Evolutionary conservation across 176 grass and related monocot species (phyloP).

Genomic region (Avena eriantha): DNA sequence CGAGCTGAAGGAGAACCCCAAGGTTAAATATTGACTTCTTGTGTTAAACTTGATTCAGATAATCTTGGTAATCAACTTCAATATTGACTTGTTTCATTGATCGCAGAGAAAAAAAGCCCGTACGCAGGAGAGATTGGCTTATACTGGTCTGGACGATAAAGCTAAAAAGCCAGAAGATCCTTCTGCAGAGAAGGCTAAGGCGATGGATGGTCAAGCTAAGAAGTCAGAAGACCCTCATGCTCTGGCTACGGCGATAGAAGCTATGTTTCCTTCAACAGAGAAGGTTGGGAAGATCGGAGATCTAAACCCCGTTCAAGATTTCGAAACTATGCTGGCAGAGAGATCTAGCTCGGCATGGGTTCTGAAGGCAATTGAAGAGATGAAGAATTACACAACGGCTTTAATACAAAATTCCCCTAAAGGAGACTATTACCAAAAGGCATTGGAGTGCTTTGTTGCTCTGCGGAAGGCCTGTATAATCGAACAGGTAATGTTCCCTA

Average conservation of each 20-base stretch:
- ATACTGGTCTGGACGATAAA: constrained; percentile 48
- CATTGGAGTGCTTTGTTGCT: constrained; percentile 77
- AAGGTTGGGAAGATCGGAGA: constrained; percentile 62
- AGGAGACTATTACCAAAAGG: constrained; percentile 61
- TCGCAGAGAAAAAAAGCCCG: constrained; percentile 63
- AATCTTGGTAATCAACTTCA: constrained; percentile 19
- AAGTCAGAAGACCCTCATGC: constrained; percentile 45
- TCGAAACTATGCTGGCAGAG: constrained; percentile 81
- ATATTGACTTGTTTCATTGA: constrained; percentile 38
- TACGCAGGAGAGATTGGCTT: constrained; percentile 39
- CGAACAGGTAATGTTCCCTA: constrained; percentile 70
- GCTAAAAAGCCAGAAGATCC: constrained; percentile 50
- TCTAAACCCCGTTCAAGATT: constrained; percentile 83
- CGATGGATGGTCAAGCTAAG: constrained; percentile 47
- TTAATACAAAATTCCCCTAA: constrained; percentile 68
- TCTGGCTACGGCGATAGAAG: constrained; percentile 42
- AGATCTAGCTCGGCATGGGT: constrained; percentile 79
- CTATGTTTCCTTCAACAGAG: constrained; percentile 49
- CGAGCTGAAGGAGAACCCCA: constrained; percentile 83
- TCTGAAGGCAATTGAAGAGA: constrained; percentile 75
- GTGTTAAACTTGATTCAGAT: constrained; percentile 12
- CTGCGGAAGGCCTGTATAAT: constrained; percentile 85
- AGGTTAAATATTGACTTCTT: constrained; percentile 55
- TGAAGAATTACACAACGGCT: constrained; percentile 63
- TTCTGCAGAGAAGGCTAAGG: constrained; percentile 40